Evolutionary conservation across 257 asterid genomes (phyloP).

Genomic region (Nicotiana paniculata): DNA sequence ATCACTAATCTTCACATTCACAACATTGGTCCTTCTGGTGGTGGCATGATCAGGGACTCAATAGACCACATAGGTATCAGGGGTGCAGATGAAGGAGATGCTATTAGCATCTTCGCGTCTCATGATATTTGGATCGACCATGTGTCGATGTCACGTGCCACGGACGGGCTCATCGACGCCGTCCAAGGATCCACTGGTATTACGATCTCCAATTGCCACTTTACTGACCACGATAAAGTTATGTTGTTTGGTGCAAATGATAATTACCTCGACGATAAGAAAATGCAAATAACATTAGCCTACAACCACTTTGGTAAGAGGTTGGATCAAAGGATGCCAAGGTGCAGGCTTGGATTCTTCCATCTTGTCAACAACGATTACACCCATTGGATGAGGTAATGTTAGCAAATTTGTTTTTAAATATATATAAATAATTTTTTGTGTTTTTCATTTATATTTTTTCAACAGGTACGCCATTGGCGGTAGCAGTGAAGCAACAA

Average conservation of each 20-base stretch:
- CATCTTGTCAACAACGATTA: constrained; percentile 72
- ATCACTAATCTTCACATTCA: constrained; percentile 24
- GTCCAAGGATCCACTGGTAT: constrained; percentile 26
- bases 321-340: constrained; percentile 49
- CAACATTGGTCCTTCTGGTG: constrained; percentile 3
- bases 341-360: constrained; percentile 45
- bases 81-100: constrained; percentile 26
- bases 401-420: too few species aligned
- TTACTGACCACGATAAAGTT: constrained; percentile 30
- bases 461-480: constrained; percentile 60
- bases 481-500: constrained; percentile 50
- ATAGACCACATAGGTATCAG: constrained; percentile 19
- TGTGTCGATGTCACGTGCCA: constrained; percentile 26
- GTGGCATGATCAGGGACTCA: constrained; percentile 22
- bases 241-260: constrained; percentile 63
- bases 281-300: constrained; percentile 45
- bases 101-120: constrained; percentile 17
- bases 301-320: constrained; percentile 52
- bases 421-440: too few species aligned
- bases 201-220: constrained; percentile 33
- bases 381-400: constrained; percentile 46
- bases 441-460: not conserved
- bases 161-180: constrained; percentile 27
- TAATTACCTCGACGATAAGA: constrained; percentile 19
- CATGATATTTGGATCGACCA: constrained; percentile 59